Evolutionary conservation across 2,329 filamentous ascomycete species (phyloP).

Genomic region (Verticillium tricorpus): DNA sequence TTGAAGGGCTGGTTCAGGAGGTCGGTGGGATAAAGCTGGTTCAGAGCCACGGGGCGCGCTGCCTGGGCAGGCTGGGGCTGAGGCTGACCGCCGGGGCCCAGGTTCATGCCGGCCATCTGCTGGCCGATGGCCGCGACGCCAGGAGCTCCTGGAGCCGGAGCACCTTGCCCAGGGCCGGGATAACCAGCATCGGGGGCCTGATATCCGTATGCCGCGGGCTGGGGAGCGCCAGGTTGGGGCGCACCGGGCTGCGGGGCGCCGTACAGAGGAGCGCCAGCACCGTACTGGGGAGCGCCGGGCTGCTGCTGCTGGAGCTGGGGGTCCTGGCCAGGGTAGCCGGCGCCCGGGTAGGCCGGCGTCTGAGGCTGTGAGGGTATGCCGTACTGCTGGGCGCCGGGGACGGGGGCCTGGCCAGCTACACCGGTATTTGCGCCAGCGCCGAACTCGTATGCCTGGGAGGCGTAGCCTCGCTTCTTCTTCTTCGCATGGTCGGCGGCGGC

Average conservation of each 20-base stretch:
- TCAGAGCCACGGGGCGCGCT: slow-evolving; percentile 53
- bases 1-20: slow-evolving; percentile 91
- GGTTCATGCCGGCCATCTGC: slow-evolving; percentile 79
- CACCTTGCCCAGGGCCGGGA: slow-evolving; percentile 42
- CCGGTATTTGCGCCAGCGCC: slow-evolving; percentile 77
- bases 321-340: slow-evolving; percentile 51
- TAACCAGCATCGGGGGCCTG: slow-evolving; percentile 66
- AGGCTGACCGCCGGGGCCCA: slow-evolving; percentile 61
- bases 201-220: slow-evolving; percentile 53
- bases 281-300: slow-evolving; percentile 23
- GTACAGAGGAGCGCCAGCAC: slow-evolving; percentile 29
- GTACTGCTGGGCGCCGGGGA: slow-evolving; percentile 42
- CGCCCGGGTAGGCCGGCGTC: slow-evolving; percentile 34
- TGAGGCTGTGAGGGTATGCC: slow-evolving; percentile 39
- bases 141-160: slow-evolving; percentile 23
- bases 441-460: slow-evolving; percentile 91
- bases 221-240: slow-evolving; percentile 31
- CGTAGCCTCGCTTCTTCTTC: slow-evolving; percentile 94
- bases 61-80: slow-evolving; percentile 44
- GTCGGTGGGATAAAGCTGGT: slow-evolving; percentile 89
- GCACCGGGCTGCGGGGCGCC: slow-evolving; percentile 41
- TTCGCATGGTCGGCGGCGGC: slow-evolving; percentile 43
- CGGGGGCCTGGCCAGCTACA: slow-evolving; percentile 35
- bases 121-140: slow-evolving; percentile 72
- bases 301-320: slow-evolving; percentile 21